Conservation (phyloP, 148 eudicot genomes). For the Rhododendron williamsianum region DNA sequence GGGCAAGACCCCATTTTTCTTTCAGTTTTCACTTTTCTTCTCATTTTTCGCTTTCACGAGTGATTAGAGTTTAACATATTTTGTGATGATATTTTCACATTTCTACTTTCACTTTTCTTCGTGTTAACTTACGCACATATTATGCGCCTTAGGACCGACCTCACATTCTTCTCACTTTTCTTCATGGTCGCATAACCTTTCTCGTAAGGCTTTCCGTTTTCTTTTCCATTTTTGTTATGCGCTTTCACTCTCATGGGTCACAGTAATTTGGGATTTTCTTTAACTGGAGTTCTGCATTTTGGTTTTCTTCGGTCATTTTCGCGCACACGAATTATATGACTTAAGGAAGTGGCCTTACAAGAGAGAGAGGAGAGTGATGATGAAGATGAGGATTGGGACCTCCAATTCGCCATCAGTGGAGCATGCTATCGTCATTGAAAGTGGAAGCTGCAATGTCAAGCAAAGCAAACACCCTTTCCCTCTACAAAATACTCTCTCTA, state of each 20-base stretch:
- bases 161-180: too few relatives aligned
- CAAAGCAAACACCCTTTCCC: conserved; percentile 36
- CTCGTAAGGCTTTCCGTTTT: background rate
- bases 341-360: background rate
- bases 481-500: conserved; percentile 24
- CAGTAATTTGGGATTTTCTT: background rate
- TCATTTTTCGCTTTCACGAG: background rate
- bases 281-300: too few relatives aligned
- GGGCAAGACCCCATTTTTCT: too few relatives aligned
- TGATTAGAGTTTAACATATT: background rate
- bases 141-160: too few relatives aligned
- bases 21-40: too few relatives aligned
- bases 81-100: too few relatives aligned
- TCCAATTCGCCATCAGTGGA: conserved; percentile 32
- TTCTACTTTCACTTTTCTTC: background rate
- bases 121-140: background rate
- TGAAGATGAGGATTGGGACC: conserved; percentile 31
- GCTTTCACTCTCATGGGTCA: background rate
- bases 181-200: background rate
- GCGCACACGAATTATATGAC: too few relatives aligned
- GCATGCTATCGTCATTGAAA: conserved; percentile 26
- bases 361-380: background rate
- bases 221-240: background rate
- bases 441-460: conserved; percentile 65
- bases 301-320: too few relatives aligned